Evolutionary conservation across 2,329 filamentous ascomycete genomes (phyloP).

Genomic region (Penicillium sp.): DNA sequence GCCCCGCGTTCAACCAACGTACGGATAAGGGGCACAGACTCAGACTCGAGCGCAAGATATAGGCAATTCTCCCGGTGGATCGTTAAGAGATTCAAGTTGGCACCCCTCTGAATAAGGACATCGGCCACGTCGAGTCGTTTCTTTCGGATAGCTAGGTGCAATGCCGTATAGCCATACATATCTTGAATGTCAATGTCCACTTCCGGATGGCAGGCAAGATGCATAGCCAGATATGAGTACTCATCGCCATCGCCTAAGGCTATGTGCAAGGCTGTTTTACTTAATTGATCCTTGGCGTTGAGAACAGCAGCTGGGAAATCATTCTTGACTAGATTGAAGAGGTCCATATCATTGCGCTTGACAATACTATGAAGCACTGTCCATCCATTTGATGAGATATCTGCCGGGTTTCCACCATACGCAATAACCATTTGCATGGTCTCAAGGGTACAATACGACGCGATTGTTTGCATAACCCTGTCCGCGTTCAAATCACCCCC

Average conservation of each 20-base stretch:
- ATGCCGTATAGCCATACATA: constrained; percentile 9
- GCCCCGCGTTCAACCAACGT: background rate
- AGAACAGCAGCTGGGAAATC: background rate
- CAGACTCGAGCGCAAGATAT: constrained; percentile 1
- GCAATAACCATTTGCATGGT: background rate
- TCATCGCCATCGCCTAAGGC: background rate
- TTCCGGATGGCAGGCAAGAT: constrained; percentile 3
- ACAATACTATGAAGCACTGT: constrained; percentile 9
- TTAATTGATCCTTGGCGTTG: background rate
- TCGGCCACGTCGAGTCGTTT: background rate
- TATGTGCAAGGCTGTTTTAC: constrained; percentile 13
- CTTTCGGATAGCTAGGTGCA: constrained; percentile 13
- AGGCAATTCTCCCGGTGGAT: constrained; percentile 5
- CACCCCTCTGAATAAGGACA: background rate
- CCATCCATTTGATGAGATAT: background rate
- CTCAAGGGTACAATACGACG: background rate
- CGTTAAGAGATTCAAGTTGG: background rate
- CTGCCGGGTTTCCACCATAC: background rate
- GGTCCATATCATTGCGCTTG: background rate
- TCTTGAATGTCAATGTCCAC: constrained; percentile 14
- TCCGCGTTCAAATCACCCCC: background rate
- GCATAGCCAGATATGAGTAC: background rate
- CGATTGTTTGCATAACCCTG: constrained; percentile 2
- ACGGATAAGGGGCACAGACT: background rate
- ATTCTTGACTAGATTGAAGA: background rate